Conservation (phyloP, 1,139 yeast genomes). For the Blastobotrys buckinghamii region DNA sequence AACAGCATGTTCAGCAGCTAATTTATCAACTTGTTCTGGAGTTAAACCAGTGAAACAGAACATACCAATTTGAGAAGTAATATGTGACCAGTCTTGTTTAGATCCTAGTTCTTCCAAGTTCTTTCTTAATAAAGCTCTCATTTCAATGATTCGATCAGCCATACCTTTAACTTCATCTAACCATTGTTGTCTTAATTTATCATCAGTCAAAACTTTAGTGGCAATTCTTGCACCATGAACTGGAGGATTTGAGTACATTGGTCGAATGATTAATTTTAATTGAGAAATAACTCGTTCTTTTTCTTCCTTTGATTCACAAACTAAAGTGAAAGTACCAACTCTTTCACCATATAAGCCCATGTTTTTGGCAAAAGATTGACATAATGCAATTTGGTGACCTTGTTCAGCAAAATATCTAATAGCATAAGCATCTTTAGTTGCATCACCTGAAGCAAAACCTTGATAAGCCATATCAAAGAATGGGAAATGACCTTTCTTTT, state of each 20-base stretch:
- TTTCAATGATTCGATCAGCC: slow-evolving; percentile 76
- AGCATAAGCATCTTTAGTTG: slow-evolving; percentile 80
- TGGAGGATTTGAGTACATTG: slow-evolving; percentile 91
- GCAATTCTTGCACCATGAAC: slow-evolving; percentile 95
- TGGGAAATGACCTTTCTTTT: slow-evolving; percentile 65
- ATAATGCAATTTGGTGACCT: slow-evolving; percentile 42
- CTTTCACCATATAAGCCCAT: slow-evolving; percentile 98
- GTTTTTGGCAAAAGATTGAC: slow-evolving; percentile 98
- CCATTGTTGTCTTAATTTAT: slow-evolving; percentile 73
- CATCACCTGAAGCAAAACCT: slow-evolving; percentile 91
- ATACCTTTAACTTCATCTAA: slow-evolving; percentile 75
- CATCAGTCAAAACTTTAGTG: slow-evolving; percentile 62
- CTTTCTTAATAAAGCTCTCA: slow-evolving; percentile 65
- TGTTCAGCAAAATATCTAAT: slow-evolving; percentile 72
- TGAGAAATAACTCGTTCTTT: slow-evolving; percentile 57
- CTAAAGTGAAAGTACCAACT: slow-evolving; percentile 74
- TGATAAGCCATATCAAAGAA: slow-evolving; percentile 95
- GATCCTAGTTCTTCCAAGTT: slow-evolving; percentile 61
- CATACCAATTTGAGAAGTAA: slow-evolving; percentile 92
- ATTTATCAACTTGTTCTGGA: slow-evolving; percentile 70
- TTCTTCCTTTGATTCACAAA: slow-evolving; percentile 34
- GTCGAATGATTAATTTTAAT: slow-evolving; percentile 68
- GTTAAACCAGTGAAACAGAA: slow-evolving; percentile 88
- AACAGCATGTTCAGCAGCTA: slow-evolving; percentile 73
- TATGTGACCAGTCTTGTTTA: slow-evolving; percentile 91